Conservation (phyloP, 1,139 yeast species). For the Debaryomyces robertsiae region DNA sequence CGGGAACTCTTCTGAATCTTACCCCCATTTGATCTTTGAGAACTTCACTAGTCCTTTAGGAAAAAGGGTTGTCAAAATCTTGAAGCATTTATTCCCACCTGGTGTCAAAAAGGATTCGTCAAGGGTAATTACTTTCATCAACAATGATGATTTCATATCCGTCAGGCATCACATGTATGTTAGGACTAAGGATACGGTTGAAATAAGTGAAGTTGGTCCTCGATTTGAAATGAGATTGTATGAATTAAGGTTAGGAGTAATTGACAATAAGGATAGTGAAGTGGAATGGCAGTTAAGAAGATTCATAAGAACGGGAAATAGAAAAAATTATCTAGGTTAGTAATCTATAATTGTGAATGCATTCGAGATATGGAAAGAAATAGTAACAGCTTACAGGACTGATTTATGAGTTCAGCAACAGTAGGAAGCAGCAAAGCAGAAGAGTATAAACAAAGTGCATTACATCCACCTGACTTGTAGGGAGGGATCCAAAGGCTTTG, state of each 20-base stretch:
- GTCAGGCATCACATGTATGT: conserved; percentile 96
- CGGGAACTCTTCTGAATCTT: conserved; percentile 88
- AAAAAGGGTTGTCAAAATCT: conserved; percentile 72
- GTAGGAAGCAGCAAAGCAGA: no score
- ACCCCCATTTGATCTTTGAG: conserved; percentile 93
- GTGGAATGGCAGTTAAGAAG: conserved; percentile 95
- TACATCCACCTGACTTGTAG: no score
- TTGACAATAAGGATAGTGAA: conserved; percentile 97
- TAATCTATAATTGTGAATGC: conserved; percentile 5
- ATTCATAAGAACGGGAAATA: conserved; percentile 90
- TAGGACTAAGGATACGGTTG: conserved; percentile 84
- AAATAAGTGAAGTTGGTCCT: conserved; percentile 97
- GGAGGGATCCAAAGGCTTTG: no score
- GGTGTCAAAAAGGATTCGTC: conserved; percentile 92
- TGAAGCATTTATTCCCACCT: conserved; percentile 92
- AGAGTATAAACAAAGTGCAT: no score
- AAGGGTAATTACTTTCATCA: conserved; percentile 88
- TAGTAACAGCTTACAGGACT: no score
- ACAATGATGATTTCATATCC: conserved; percentile 85
- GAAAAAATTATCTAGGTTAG: conserved; percentile 73
- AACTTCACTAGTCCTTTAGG: conserved; percentile 87
- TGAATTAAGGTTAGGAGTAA: conserved; percentile 84
- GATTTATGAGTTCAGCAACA: no score
- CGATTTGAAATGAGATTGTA: conserved; percentile 93
- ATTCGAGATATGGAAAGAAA: background rate